Evolutionary conservation across 139 green algal genomes (phyloP).

Genomic region (Yamagishiella unicocca): DNA sequence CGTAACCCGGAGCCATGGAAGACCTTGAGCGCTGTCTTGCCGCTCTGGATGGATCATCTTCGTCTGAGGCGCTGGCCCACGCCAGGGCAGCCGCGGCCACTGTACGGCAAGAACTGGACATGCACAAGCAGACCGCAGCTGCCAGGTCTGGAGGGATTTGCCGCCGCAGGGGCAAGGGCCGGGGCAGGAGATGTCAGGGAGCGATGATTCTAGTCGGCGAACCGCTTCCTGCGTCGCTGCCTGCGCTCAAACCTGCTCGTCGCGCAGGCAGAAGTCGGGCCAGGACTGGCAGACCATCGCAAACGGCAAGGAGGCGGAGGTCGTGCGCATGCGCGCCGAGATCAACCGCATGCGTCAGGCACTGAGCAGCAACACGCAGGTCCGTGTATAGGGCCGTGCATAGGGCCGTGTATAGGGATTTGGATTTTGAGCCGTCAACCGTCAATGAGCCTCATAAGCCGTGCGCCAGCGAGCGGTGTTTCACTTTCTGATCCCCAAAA

Average conservation of each 20-base stretch:
- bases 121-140: neutral
- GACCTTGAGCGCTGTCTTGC: constrained; percentile 23
- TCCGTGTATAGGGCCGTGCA: neutral
- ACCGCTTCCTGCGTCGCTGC: no score
- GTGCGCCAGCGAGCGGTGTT: no score
- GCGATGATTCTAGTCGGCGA: no score
- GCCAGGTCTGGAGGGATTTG: neutral
- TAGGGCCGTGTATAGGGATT: no score
- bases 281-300: constrained; percentile 29
- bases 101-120: constrained; percentile 3
- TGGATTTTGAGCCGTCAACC: no score
- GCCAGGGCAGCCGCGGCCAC: neutral
- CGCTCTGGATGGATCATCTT: neutral
- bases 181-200: no score
- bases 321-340: constrained; percentile 48
- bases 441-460: no score
- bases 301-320: constrained; percentile 47
- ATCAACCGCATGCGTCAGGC: constrained; percentile 46
- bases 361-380: constrained; percentile 29
- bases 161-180: no score
- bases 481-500: no score
- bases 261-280: constrained; percentile 32
- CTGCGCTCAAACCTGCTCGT: no score
- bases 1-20: no score
- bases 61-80: neutral